Conservation (phyloP, 176 grass and related monocot species). For the Typha latifolia region DNA sequence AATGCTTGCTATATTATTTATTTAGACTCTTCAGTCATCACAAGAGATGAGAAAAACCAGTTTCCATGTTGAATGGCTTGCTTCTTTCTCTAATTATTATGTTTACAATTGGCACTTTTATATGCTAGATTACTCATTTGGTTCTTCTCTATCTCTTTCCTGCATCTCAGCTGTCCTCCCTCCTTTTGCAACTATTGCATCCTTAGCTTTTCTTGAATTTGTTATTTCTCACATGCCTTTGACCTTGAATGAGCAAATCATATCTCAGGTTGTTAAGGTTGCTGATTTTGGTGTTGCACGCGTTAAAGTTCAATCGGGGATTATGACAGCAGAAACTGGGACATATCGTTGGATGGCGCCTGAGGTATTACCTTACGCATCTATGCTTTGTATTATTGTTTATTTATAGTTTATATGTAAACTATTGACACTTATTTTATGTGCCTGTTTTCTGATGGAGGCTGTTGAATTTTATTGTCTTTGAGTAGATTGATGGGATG, state of each 20-base stretch:
- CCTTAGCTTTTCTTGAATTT: neutral
- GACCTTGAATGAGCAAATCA: neutral
- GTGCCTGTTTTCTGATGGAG: too few species aligned
- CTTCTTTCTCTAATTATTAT: neutral
- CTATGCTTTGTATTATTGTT: neutral
- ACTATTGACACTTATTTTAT: too few species aligned
- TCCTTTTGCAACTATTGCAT: neutral
- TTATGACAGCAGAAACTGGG: slow-evolving; percentile 51
- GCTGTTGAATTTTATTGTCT: too few species aligned
- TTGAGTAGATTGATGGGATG: too few species aligned
- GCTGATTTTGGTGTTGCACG: slow-evolving; percentile 52
- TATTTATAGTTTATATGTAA: too few species aligned
- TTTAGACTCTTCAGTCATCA: neutral
- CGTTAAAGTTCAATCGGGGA: slow-evolving; percentile 26
- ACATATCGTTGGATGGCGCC: slow-evolving; percentile 56
- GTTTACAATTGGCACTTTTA: neutral
- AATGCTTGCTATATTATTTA: neutral
- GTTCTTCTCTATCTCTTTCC: neutral
- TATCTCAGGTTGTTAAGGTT: slow-evolving; percentile 26
- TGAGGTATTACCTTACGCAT: slow-evolving; percentile 8
- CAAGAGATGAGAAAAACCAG: neutral
- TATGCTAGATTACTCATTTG: neutral
- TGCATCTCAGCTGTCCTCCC: neutral
- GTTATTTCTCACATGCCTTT: neutral
- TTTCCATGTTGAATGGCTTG: neutral